Conservation (phyloP, 1,284 basidiomycete genomes). For the Apiotrichum mycotoxinovorans region DNA sequence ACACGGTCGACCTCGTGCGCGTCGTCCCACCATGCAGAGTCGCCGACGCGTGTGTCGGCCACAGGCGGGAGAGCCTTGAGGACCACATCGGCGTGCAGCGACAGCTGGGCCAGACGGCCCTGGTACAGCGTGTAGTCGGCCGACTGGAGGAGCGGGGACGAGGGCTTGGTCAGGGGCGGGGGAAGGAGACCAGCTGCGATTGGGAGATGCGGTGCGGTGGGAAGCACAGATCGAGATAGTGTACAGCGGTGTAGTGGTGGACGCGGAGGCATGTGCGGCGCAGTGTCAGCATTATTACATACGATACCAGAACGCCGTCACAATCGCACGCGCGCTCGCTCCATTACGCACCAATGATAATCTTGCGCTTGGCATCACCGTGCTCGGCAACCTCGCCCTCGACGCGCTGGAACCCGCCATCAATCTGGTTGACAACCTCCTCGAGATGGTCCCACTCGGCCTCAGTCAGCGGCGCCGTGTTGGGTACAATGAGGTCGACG, state of each 20-base stretch:
- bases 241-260: neutral
- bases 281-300: neutral
- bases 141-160: constrained; percentile 70
- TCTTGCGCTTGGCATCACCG: constrained; percentile 54
- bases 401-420: constrained; percentile 28
- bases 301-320: too few relatives aligned
- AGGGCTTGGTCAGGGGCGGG: constrained; percentile 68
- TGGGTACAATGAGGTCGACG: constrained; percentile 43
- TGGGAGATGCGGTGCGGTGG: neutral
- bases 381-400: constrained; percentile 9
- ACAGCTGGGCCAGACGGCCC: constrained; percentile 67
- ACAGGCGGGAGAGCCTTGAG: constrained; percentile 76
- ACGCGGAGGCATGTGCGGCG: neutral
- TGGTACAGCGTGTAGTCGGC: constrained; percentile 73
- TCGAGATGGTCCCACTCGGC: constrained; percentile 67
- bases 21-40: constrained; percentile 49
- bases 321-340: neutral
- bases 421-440: constrained; percentile 59
- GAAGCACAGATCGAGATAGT: neutral
- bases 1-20: constrained; percentile 69
- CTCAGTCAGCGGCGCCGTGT: constrained; percentile 48
- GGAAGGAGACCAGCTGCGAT: constrained; percentile 73
- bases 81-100: constrained; percentile 69
- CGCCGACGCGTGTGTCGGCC: constrained; percentile 55
- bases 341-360: constrained; percentile 63